These are phyloP conservation scores for Boletus coffeatus DNA, from an alignment of 1,284 basidiomycete genomes.

Conservation along the genomic window DNA sequence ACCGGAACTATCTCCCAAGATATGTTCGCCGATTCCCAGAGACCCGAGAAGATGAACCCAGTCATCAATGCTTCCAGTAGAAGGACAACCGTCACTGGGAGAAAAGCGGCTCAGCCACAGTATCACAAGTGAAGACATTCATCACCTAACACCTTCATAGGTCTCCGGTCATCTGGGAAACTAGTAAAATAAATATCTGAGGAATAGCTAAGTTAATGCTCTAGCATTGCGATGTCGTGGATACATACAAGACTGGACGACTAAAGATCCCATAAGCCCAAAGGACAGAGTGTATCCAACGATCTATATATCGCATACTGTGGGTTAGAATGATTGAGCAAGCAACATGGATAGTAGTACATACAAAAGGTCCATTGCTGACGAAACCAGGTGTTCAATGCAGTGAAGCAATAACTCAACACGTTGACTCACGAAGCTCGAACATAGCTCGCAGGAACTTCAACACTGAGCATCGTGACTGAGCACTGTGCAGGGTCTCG, in stretches of 20 bases:
- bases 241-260: neutral
- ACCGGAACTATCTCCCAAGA: too few species aligned
- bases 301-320: neutral
- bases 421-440: neutral
- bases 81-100: neutral
- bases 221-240: neutral
- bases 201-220: neutral
- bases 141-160: neutral
- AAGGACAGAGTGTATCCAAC: conserved; percentile 6
- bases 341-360: neutral
- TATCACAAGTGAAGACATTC: neutral
- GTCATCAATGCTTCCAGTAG: neutral
- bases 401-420: neutral
- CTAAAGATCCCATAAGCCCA: conserved; percentile 3
- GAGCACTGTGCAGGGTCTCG: too few species aligned
- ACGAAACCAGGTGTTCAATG: neutral
- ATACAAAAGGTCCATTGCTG: neutral
- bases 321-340: neutral
- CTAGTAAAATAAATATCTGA: neutral
- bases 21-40: too few species aligned
- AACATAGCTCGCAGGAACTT: too few species aligned
- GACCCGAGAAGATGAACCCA: neutral
- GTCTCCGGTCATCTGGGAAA: neutral
- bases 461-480: too few species aligned
- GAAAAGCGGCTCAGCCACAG: neutral